Conservation (phyloP, 345 rosid genomes). For the Populus euphratica region DNA sequence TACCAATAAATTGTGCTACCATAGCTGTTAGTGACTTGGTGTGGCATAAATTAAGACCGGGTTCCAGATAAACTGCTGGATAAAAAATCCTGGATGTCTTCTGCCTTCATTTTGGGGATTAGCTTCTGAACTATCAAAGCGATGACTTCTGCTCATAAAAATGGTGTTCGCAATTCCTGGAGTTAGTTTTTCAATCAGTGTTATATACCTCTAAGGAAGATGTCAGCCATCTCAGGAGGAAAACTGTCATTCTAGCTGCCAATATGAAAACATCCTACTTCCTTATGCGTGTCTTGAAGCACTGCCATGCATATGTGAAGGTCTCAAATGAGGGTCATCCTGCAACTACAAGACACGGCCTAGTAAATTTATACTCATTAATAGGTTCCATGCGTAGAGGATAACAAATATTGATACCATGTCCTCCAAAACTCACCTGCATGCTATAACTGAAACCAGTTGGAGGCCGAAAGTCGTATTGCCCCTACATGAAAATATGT, state of each 20-base stretch:
- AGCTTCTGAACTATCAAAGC: neutral
- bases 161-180: neutral
- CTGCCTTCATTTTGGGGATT: neutral
- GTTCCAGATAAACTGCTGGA: neutral
- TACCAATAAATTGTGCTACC: neutral
- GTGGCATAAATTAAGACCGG: neutral
- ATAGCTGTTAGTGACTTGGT: neutral
- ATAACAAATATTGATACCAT: neutral
- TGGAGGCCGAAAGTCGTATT: slow-evolving; percentile 59
- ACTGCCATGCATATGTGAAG: slow-evolving; percentile 52
- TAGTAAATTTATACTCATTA: neutral
- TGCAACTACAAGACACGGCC: slow-evolving; percentile 12
- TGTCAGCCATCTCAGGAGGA: neutral
- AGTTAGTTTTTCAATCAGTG: neutral
- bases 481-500: slow-evolving; percentile 34
- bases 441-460: slow-evolving; percentile 47
- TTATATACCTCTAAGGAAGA: neutral
- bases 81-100: neutral
- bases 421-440: slow-evolving; percentile 41
- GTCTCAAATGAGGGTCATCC: slow-evolving; percentile 60
- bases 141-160: no score
- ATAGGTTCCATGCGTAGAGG: neutral
- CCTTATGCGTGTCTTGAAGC: slow-evolving; percentile 45
- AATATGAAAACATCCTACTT: neutral
- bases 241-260: neutral